Conservation (phyloP, 2,329 filamentous ascomycete species). For the Trichoderma endophyticum region DNA sequence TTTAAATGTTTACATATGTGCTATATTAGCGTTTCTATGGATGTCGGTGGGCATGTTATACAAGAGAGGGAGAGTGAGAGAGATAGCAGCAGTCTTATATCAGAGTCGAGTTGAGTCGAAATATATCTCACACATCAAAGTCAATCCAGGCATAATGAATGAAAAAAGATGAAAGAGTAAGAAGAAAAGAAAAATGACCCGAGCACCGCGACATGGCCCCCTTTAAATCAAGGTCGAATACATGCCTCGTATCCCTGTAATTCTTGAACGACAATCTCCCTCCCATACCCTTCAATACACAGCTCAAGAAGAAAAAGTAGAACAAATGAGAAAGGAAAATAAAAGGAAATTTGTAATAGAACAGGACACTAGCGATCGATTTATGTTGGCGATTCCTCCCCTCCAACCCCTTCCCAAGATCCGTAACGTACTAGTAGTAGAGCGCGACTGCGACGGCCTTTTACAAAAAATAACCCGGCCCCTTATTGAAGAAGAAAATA, state of each 20-base stretch:
- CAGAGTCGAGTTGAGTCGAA: neutral
- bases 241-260: neutral
- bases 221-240: neutral
- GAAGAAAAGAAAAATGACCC: neutral
- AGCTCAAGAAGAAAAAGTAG: neutral
- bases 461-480: neutral
- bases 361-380: neutral
- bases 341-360: neutral
- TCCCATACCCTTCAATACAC: neutral
- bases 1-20: slow-evolving; percentile 10
- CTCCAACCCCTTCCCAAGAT: neutral
- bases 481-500: neutral
- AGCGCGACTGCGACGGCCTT: slow-evolving; percentile 9
- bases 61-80: neutral
- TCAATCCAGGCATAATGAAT: neutral
- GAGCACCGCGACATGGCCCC: neutral
- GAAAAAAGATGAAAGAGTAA: neutral
- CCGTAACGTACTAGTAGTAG: neutral
- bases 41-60: slow-evolving; percentile 4
- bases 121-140: neutral
- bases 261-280: neutral
- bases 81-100: neutral
- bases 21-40: slow-evolving; percentile 17
- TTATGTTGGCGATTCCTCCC: neutral
- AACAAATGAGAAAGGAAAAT: neutral